Conservation (phyloP, 2,329 filamentous ascomycete genomes). For the Tolypocladium tropicale region DNA sequence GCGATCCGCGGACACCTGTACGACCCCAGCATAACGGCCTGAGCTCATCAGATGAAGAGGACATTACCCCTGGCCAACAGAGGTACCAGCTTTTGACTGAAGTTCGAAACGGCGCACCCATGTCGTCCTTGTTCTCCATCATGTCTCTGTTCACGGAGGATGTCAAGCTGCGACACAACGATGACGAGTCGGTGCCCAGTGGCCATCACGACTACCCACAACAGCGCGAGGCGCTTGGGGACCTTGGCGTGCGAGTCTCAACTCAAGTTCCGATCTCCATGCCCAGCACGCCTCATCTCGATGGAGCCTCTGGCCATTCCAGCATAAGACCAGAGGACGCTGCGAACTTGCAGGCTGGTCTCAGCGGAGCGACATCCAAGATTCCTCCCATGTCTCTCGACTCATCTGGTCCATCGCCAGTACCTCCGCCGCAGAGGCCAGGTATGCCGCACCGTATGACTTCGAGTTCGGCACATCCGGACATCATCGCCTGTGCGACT, state of each 20-base stretch:
- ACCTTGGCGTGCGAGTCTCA: slow-evolving; percentile 2
- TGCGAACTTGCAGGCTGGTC: slow-evolving; percentile 2
- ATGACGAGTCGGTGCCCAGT: slow-evolving; percentile 32
- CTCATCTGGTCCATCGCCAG: slow-evolving; percentile 15
- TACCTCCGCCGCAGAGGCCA: slow-evolving; percentile 24
- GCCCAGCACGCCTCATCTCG: slow-evolving; percentile 28
- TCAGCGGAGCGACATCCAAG: slow-evolving; percentile 23
- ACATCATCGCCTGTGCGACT: slow-evolving; percentile 92
- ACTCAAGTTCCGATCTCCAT: slow-evolving; percentile 16
- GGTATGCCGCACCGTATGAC: slow-evolving; percentile 30
- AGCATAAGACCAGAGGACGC: slow-evolving; percentile 9
- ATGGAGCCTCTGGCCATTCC: slow-evolving; percentile 11
- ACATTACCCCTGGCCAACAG: slow-evolving; percentile 56
- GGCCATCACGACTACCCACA: slow-evolving; percentile 16
- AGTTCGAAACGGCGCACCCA: slow-evolving; percentile 93
- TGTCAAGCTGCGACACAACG: slow-evolving; percentile 67
- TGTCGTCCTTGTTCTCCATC: slow-evolving; percentile 97
- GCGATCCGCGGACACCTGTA: slow-evolving; percentile 30
- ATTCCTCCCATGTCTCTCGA: slow-evolving; percentile 73
- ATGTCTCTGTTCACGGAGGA: slow-evolving; percentile 96
- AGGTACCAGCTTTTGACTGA: slow-evolving; percentile 93
- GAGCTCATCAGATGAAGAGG: slow-evolving; percentile 55
- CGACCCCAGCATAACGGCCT: slow-evolving; percentile 12
- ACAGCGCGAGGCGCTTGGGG: slow-evolving; percentile 16
- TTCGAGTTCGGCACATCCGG: slow-evolving; percentile 79